These are phyloP conservation scores for Rhodomyrtus psidioides DNA, from an alignment of 441 rosid species.

Conservation along the genomic window DNA sequence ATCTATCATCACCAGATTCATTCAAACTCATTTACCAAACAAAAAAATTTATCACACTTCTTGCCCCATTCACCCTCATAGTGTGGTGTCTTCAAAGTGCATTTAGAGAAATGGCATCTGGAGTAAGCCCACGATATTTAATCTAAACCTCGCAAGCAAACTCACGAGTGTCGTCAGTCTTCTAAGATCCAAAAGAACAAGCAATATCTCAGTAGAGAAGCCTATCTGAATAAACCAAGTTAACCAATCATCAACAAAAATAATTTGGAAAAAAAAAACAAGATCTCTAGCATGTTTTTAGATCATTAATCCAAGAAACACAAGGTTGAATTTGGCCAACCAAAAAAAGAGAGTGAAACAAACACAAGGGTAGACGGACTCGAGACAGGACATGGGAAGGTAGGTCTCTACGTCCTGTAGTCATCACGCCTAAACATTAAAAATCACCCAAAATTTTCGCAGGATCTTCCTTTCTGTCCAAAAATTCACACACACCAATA, in stretches of 20 bases:
- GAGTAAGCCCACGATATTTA: background rate
- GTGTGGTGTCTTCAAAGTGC: background rate
- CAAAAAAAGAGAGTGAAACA: background rate
- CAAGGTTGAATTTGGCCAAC: background rate
- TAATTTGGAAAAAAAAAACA: rapidly evolving
- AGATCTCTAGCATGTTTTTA: background rate
- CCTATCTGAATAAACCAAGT: background rate
- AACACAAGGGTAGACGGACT: background rate
- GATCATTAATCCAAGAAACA: background rate
- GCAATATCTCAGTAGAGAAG: background rate
- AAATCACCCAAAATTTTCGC: background rate
- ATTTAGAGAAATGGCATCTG: background rate
- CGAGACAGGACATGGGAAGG: background rate
- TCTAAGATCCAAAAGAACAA: background rate
- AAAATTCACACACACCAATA: background rate
- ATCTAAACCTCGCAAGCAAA: rapidly evolving
- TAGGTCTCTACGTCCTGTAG: background rate
- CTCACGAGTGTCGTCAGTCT: background rate
- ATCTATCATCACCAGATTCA: background rate
- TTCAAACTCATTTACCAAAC: background rate
- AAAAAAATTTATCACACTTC: background rate
- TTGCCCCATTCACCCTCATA: background rate
- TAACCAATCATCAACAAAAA: background rate
- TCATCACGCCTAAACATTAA: background rate
- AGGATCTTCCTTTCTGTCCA: background rate